Percentiles rank a stretch among this genome's conserved stretches.
phyloP scores from a whole-genome alignment of 148 eudicot species.

The Silene latifolia region DNA sequence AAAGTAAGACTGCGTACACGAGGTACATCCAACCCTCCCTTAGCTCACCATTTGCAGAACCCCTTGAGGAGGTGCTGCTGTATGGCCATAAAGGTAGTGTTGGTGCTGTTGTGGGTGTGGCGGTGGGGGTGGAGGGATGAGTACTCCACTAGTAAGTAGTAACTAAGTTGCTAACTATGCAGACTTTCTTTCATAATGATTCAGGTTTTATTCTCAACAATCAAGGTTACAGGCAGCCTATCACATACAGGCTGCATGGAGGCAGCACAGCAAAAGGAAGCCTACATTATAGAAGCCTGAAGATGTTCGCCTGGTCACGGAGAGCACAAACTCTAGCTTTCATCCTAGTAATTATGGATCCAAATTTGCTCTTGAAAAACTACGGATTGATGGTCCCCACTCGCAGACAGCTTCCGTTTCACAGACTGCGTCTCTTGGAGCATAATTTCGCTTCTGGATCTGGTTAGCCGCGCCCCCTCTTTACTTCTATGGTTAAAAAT shows the following conservation, averaged over 20 bases:
- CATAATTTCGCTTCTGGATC: slow-evolving; percentile 45
- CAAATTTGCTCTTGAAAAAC: slow-evolving; percentile 38
- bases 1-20: too few relatives aligned
- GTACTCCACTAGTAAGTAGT: too few relatives aligned
- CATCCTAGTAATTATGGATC: slow-evolving; percentile 56
- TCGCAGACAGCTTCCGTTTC: slow-evolving; percentile 25
- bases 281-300: slow-evolving; percentile 31
- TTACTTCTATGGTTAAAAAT: neutral
- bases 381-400: slow-evolving; percentile 28
- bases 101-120: too few relatives aligned
- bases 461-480: slow-evolving; percentile 7
- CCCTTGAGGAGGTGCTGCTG: too few relatives aligned
- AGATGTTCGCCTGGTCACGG: slow-evolving; percentile 34
- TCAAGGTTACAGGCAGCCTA: slow-evolving; percentile 68
- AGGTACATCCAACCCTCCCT: too few relatives aligned
- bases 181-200: slow-evolving; percentile 3
- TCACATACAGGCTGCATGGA: slow-evolving; percentile 70
- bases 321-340: slow-evolving; percentile 40
- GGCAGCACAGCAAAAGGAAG: slow-evolving; percentile 37
- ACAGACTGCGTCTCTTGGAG: slow-evolving; percentile 18
- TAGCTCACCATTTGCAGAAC: too few relatives aligned
- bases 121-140: too few relatives aligned
- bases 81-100: too few relatives aligned
- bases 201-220: slow-evolving; percentile 54
- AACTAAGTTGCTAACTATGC: too few relatives aligned